phyloP scores from a whole-genome alignment of 208 protist genomes.

The Giardia muris region DNA sequence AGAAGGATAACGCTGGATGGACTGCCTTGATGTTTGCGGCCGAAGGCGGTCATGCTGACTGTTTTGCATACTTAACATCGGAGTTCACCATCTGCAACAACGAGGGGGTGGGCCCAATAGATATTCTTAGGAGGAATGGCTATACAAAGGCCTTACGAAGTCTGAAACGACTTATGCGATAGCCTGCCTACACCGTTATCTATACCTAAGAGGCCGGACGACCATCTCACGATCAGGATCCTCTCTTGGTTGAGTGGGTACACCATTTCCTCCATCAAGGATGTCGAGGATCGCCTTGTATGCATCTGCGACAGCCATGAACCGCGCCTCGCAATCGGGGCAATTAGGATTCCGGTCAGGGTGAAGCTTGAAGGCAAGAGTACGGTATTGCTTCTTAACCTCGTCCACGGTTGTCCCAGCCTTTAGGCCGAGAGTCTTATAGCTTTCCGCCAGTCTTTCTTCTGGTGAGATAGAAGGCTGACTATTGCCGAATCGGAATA shows the following conservation, averaged over 20 bases:
- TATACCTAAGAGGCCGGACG: neutral
- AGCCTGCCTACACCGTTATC: neutral
- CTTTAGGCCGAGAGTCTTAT: slow-evolving; percentile 27
- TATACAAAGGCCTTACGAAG: too few species aligned
- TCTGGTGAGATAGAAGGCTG: neutral
- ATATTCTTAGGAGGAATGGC: too few species aligned
- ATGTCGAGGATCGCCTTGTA: slow-evolving; percentile 19
- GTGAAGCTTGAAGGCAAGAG: slow-evolving; percentile 53
- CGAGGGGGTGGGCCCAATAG: too few species aligned
- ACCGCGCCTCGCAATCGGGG: slow-evolving; percentile 35
- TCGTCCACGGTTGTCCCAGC: slow-evolving; percentile 43
- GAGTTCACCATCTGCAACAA: too few species aligned
- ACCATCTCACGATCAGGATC: neutral
- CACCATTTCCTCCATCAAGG: neutral
- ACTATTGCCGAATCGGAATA: neutral
- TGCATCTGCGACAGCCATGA: slow-evolving; percentile 39
- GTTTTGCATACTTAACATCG: too few species aligned
- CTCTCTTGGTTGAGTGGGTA: neutral
- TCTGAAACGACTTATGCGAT: neutral
- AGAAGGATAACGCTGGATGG: too few species aligned
- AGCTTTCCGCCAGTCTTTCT: neutral
- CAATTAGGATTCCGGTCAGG: slow-evolving; percentile 49
- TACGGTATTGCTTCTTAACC: slow-evolving; percentile 58
- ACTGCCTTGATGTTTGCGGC: too few species aligned
- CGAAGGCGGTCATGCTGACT: too few species aligned